These are phyloP conservation scores for Scutellaria barbata DNA, from an alignment of 257 asterid species.

Conservation along the genomic window DNA sequence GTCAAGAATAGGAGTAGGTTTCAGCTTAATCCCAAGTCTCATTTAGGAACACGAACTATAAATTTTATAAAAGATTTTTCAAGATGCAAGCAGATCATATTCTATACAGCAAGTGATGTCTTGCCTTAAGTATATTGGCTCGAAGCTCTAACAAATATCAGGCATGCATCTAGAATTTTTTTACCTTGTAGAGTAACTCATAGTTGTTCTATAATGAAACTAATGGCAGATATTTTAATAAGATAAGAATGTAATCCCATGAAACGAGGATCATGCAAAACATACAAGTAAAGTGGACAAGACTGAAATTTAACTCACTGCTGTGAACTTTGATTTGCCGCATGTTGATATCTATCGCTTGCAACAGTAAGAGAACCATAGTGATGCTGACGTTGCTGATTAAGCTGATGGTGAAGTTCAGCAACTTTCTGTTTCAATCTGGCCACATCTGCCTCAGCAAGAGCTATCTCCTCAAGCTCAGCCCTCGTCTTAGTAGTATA, in stretches of 20 bases:
- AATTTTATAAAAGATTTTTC: background rate
- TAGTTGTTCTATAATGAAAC: conserved; percentile 9
- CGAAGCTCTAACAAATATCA: background rate
- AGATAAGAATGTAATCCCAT: conserved; percentile 10
- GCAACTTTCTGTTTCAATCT: conserved; percentile 98
- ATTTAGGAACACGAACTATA: background rate
- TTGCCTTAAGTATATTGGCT: background rate
- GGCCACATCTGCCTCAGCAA: conserved; percentile 97
- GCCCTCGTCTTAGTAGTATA: conserved; percentile 80
- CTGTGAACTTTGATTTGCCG: conserved; percentile 61
- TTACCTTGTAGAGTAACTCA: background rate
- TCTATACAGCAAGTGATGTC: conserved; percentile 1
- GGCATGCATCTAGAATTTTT: conserved; percentile 10
- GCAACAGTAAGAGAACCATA: conserved; percentile 81
- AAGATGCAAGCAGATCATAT: background rate
- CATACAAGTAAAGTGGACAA: background rate
- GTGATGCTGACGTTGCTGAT: conserved; percentile 94
- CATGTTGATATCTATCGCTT: conserved; percentile 62
- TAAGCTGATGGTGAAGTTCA: conserved; percentile 93
- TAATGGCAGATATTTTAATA: background rate
- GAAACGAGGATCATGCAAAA: background rate
- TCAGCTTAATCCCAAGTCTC: background rate
- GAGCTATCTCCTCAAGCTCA: conserved; percentile 98
- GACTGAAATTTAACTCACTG: conserved; percentile 55
- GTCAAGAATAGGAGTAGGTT: background rate